A percentile compares a stretch with the other conserved stretches of the same genome.
phyloP scores from a whole-genome alignment of 1,284 basidiomycete genomes.

The Ustilago lituana region DNA sequence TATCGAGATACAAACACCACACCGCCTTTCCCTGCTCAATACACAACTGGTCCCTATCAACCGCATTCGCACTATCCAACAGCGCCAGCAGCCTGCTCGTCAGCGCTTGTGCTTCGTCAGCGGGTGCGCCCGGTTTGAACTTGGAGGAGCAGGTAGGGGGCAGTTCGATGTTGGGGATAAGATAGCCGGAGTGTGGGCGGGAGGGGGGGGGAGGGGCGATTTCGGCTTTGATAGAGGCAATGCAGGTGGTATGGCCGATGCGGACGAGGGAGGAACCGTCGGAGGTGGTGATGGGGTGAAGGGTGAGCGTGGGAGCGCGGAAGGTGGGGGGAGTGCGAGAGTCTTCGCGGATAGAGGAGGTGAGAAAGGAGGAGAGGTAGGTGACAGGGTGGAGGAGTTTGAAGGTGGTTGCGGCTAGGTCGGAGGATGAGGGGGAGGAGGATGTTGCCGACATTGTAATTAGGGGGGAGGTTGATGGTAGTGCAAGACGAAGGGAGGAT shows the following conservation, averaged over 20 bases:
- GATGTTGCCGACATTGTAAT: too few species aligned
- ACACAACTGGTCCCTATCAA: constrained; percentile 78
- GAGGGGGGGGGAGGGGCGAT: constrained; percentile 39
- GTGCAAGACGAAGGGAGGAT: not conserved
- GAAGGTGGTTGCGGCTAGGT: constrained; percentile 47
- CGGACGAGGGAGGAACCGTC: constrained; percentile 48
- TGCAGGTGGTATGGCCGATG: constrained; percentile 45
- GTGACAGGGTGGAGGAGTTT: constrained; percentile 51
- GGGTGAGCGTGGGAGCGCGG: constrained; percentile 36
- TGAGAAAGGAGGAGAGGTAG: constrained; percentile 53
- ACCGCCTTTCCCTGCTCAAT: constrained; percentile 82
- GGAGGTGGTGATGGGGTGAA: constrained; percentile 49
- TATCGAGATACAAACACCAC: constrained; percentile 92
- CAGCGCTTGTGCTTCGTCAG: constrained; percentile 52
- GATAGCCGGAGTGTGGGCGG: constrained; percentile 37
- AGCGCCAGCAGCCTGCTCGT: constrained; percentile 72
- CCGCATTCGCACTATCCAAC: constrained; percentile 66
- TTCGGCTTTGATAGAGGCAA: constrained; percentile 55
- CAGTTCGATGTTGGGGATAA: constrained; percentile 82
- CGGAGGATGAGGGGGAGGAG: constrained; percentile 5
- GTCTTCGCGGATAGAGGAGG: constrained; percentile 49
- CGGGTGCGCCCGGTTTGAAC: constrained; percentile 92
- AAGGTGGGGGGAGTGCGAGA: constrained; percentile 27
- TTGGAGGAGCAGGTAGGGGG: constrained; percentile 89
- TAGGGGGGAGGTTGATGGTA: too few species aligned